These are phyloP conservation scores for Saturnispora galanensis DNA, from an alignment of 805 yeast genomes.

Conservation along the genomic window DNA sequence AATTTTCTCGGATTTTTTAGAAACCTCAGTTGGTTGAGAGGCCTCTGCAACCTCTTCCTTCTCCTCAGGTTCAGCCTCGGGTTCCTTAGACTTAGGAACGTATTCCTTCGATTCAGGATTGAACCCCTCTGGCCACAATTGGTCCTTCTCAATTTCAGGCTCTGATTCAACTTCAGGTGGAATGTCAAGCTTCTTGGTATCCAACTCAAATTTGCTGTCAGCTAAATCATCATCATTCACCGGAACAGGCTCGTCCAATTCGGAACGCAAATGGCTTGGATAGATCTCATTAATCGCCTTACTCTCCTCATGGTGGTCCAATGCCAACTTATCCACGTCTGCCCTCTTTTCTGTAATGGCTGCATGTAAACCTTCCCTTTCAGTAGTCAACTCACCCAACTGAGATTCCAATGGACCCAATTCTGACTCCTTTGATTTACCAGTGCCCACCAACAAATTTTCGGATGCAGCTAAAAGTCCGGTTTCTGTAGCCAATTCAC, in stretches of 20 bases:
- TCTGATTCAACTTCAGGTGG: conserved; percentile 23
- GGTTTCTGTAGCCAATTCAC: conserved; percentile 19
- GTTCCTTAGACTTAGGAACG: conserved; percentile 26
- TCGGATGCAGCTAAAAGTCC: conserved; percentile 23
- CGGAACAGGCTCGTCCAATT: conserved; percentile 17
- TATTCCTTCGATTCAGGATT: conserved; percentile 18
- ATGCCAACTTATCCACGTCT: conserved; percentile 29
- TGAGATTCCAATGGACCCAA: conserved; percentile 23
- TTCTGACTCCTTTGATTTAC: conserved; percentile 15
- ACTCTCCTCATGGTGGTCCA: conserved; percentile 32
- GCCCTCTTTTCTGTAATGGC: conserved; percentile 30
- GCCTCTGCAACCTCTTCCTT: conserved; percentile 20
- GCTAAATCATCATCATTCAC: conserved; percentile 24
- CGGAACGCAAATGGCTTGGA: conserved; percentile 42
- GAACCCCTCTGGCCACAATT: conserved; percentile 14
- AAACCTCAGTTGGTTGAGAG: not conserved
- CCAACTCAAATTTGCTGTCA: conserved; percentile 21
- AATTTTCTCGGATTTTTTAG: not conserved
- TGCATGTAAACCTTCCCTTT: conserved; percentile 32
- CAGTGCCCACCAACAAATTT: conserved; percentile 2
- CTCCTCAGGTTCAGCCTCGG: conserved; percentile 27
- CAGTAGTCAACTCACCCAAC: conserved; percentile 30
- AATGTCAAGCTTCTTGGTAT: conserved; percentile 18
- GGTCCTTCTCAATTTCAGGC: conserved; percentile 17
- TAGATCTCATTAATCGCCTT: conserved; percentile 38